Evolutionary conservation across 768 basidiomycete genomes (phyloP).

Genomic region (Crucibulum laeve): DNA sequence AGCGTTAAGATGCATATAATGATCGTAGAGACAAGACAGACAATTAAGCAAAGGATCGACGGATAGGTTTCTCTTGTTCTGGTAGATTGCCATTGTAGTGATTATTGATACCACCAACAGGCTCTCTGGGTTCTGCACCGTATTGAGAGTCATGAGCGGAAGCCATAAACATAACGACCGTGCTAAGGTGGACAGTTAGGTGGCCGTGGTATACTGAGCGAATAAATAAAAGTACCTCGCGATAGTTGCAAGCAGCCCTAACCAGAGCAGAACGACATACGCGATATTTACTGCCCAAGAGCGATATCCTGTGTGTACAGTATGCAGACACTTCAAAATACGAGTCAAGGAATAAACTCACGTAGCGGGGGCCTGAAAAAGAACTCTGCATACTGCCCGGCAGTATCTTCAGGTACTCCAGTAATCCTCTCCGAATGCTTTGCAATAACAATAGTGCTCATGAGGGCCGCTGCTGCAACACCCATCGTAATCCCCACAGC

Average conservation of each 20-base stretch:
- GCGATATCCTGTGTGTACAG: constrained; percentile 18
- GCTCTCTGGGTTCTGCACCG: too few species aligned
- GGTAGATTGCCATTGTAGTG: too few species aligned
- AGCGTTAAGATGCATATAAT: too few species aligned
- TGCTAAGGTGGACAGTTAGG: too few species aligned
- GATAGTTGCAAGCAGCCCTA: constrained; percentile 20
- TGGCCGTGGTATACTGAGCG: too few species aligned
- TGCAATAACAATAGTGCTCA: constrained; percentile 27
- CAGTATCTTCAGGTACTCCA: constrained; percentile 14
- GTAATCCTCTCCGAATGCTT: constrained; percentile 17
- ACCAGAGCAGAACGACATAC: constrained; percentile 27
- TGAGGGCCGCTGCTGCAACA: constrained; percentile 19
- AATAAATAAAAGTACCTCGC: constrained; percentile 15
- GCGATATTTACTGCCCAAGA: constrained; percentile 24
- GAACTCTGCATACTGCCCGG: constrained; percentile 10
- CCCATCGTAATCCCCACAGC: constrained; percentile 21
- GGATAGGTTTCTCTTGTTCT: too few species aligned
- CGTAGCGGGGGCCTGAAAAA: constrained; percentile 22
- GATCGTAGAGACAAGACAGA: too few species aligned
- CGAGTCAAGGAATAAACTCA: constrained; percentile 8
- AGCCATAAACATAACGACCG: too few species aligned
- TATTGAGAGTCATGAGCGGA: too few species aligned
- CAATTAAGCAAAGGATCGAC: too few species aligned
- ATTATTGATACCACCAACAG: too few species aligned
- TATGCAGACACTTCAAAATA: not conserved